Conservation (phyloP, 1,284 basidiomycete genomes). For the Laetiporus sulphureus region DNA sequence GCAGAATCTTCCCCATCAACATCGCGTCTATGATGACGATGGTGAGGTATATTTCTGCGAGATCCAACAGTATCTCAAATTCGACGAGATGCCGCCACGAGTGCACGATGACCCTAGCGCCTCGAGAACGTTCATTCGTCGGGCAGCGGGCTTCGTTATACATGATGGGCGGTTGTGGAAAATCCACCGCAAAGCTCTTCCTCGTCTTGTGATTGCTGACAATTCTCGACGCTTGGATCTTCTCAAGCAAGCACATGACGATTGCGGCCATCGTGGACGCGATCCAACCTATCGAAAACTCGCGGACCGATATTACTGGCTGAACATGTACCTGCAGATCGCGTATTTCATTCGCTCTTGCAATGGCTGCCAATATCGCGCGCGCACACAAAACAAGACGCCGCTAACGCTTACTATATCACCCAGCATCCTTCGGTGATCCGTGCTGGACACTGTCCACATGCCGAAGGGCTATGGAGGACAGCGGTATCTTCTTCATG, state of each 20-base stretch:
- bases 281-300: constrained; percentile 22
- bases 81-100: neutral
- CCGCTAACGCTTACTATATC: neutral
- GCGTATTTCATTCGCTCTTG: constrained; percentile 27
- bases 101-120: neutral
- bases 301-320: constrained; percentile 24
- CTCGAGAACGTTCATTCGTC: neutral
- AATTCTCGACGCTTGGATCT: constrained; percentile 8
- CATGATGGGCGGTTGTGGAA: constrained; percentile 5
- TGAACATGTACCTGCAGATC: constrained; percentile 25
- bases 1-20: neutral
- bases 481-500: constrained; percentile 23
- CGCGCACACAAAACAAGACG: neutral
- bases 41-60: neutral
- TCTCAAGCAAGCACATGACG: constrained; percentile 17
- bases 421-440: constrained; percentile 4
- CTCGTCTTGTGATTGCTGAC: constrained; percentile 7
- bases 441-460: constrained; percentile 22
- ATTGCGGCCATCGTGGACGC: constrained; percentile 22
- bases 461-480: constrained; percentile 21
- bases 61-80: neutral
- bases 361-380: constrained; percentile 24
- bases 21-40: neutral
- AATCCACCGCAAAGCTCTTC: neutral
- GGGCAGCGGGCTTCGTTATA: neutral